phyloP scores from a whole-genome alignment of 1,284 basidiomycete genomes.

The Gymnopus androsaceus region DNA sequence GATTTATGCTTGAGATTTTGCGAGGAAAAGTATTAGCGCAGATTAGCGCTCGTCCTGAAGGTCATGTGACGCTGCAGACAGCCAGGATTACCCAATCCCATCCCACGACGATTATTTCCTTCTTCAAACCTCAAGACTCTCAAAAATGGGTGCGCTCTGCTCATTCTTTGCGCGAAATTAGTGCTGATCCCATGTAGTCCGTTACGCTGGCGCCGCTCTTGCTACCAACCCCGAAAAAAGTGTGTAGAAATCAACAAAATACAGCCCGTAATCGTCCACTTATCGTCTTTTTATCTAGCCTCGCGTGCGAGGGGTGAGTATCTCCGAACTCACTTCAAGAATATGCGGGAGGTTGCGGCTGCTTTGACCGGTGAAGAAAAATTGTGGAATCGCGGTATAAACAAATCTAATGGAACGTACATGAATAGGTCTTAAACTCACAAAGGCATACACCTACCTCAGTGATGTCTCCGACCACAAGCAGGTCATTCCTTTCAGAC shows the following conservation, averaged over 20 bases:
- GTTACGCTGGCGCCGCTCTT: constrained; percentile 86
- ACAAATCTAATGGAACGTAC: not conserved
- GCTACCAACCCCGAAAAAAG: constrained; percentile 93
- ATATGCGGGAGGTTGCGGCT: constrained; percentile 96
- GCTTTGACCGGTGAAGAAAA: constrained; percentile 72
- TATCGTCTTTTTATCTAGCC: constrained; percentile 53
- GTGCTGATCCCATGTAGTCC: constrained; percentile 56
- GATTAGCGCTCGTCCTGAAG: too few species aligned
- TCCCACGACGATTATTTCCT: not conserved
- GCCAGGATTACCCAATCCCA: constrained; percentile 33
- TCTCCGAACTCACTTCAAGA: constrained; percentile 99
- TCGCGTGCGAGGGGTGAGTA: constrained; percentile 94
- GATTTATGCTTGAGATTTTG: too few species aligned
- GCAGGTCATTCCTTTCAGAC: constrained; percentile 95
- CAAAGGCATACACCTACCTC: constrained; percentile 96
- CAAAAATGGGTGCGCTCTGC: constrained; percentile 66
- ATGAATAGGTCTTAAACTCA: constrained; percentile 83
- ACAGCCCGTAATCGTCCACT: constrained; percentile 19
- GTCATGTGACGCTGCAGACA: too few species aligned
- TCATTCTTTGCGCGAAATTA: constrained; percentile 20
- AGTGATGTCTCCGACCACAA: constrained; percentile 96
- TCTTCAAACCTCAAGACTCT: constrained; percentile 48
- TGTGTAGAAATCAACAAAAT: constrained; percentile 40
- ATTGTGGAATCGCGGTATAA: not conserved
- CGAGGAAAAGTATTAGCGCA: too few species aligned